phyloP scores from a whole-genome alignment of 345 rosid species.

The Corymbia maculata region DNA sequence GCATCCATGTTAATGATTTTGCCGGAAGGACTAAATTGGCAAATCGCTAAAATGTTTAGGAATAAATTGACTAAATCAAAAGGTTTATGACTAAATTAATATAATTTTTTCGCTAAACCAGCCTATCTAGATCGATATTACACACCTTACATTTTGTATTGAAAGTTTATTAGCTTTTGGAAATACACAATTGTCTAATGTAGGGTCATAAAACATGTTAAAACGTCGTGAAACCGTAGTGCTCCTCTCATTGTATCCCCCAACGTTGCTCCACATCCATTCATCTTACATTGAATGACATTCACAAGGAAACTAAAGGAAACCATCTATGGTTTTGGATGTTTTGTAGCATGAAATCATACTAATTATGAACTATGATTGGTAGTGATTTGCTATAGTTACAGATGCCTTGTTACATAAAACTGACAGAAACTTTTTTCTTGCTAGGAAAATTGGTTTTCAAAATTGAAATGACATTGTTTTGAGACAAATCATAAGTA shows the following conservation, averaged over 20 bases:
- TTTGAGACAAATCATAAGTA: background rate
- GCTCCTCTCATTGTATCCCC: background rate
- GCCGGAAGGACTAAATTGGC: accelerated
- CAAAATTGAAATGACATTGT: background rate
- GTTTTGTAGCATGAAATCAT: no score
- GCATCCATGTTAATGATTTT: accelerated
- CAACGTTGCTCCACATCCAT: background rate
- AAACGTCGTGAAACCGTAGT: no score
- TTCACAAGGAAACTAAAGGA: background rate
- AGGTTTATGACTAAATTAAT: no score
- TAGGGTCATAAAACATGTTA: no score
- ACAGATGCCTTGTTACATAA: background rate
- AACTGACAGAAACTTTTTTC: background rate
- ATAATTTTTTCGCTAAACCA: background rate
- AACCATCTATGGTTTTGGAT: no score
- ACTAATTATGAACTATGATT: background rate
- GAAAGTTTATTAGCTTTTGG: background rate
- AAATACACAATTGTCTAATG: background rate
- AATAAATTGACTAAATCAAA: no score
- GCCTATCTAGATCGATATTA: background rate
- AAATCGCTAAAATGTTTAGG: no score
- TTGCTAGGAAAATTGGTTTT: background rate
- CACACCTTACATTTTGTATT: background rate
- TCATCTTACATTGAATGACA: background rate
- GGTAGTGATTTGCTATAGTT: background rate